These are phyloP conservation scores for Schizophyllum commune DNA, from an alignment of 1,284 basidiomycete species.

Conservation along the genomic window DNA sequence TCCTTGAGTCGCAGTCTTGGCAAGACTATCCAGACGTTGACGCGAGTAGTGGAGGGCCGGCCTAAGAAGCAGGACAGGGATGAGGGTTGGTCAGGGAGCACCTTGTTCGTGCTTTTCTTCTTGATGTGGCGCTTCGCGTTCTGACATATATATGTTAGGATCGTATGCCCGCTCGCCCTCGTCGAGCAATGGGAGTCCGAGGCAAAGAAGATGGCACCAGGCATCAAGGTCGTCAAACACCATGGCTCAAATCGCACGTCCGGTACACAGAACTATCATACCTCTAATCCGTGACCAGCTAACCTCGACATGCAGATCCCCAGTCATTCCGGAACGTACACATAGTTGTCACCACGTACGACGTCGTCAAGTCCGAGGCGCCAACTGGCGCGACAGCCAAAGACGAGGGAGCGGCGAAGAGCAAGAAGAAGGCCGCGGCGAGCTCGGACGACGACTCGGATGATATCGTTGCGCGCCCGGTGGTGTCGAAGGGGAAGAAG, in stretches of 20 bases:
- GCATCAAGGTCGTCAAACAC: constrained; percentile 70
- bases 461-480: constrained; percentile 30
- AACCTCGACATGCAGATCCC: constrained; percentile 40
- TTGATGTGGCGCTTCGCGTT: neutral
- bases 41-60: constrained; percentile 73
- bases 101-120: constrained; percentile 51
- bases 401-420: constrained; percentile 38
- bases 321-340: constrained; percentile 54
- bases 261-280: constrained; percentile 31
- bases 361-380: constrained; percentile 68
- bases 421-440: constrained; percentile 24
- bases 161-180: constrained; percentile 78
- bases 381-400: constrained; percentile 38
- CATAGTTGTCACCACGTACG: constrained; percentile 82
- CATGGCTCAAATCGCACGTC: constrained; percentile 71
- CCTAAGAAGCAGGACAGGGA: constrained; percentile 61
- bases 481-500: constrained; percentile 33
- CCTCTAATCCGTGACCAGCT: neutral
- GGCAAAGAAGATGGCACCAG: constrained; percentile 68
- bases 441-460: constrained; percentile 22
- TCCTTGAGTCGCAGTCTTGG: constrained; percentile 49
- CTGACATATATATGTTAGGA: constrained; percentile 34
- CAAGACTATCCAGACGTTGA: constrained; percentile 89
- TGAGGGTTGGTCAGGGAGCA: constrained; percentile 64
- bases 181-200: constrained; percentile 92